Evolutionary conservation across 78 protist genomes (phyloP).

Genomic region (Dictyostelium intermedium): DNA sequence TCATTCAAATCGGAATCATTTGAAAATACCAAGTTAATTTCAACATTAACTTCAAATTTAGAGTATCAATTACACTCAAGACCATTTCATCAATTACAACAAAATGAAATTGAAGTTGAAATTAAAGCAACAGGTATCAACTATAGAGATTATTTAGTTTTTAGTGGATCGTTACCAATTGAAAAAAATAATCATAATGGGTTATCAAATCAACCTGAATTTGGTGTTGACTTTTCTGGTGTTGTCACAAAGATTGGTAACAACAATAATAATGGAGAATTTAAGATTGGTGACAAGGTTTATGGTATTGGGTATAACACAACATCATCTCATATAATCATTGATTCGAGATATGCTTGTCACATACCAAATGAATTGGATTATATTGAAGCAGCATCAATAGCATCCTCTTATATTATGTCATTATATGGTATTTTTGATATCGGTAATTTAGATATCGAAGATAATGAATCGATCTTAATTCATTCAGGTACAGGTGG

Average conservation of each 20-base stretch:
- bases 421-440: background rate
- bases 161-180: conserved; percentile 8
- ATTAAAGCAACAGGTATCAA: conserved; percentile 56
- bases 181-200: background rate
- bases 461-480: background rate
- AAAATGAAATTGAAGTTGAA: conserved; percentile 47
- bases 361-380: background rate
- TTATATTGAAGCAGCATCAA: background rate
- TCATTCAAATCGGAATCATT: background rate
- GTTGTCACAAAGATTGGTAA: background rate
- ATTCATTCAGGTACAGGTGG: conserved; percentile 5
- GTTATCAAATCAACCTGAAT: background rate
- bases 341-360: background rate
- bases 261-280: background rate
- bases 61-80: background rate
- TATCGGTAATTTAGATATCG: background rate
- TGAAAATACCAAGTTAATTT: background rate
- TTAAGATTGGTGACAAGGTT: conserved; percentile 13
- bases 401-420: background rate
- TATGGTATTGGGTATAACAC: background rate
- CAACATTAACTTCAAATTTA: background rate
- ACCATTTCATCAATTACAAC: background rate
- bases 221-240: conserved; percentile 8
- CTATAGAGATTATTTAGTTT: conserved; percentile 35
- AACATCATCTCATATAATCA: background rate